Percentiles rank a stretch among this genome's conserved stretches.
Conservation (phyloP, 768 basidiomycete genomes). For the Trametes meyenii region DNA sequence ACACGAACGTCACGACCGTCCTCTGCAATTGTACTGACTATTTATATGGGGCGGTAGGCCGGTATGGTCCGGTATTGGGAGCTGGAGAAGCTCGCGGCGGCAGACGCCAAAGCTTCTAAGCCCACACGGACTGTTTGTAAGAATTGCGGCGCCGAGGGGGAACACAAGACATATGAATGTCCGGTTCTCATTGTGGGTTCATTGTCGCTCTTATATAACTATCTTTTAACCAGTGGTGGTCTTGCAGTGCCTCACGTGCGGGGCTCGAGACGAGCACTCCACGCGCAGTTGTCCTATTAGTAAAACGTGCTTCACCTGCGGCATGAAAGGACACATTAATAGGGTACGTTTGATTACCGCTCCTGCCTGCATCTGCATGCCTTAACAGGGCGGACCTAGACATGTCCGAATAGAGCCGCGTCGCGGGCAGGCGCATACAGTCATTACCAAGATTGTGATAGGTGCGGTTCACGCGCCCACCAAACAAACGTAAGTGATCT, state of each 20-base stretch:
- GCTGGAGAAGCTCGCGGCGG: conserved; percentile 40
- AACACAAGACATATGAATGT: conserved; percentile 71
- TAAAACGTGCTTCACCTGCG: conserved; percentile 79
- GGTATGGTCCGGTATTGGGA: conserved; percentile 69
- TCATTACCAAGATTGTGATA: conserved; percentile 56
- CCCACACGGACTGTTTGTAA: conserved; percentile 62
- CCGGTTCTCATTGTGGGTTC: conserved; percentile 67
- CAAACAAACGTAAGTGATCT: conserved; percentile 54
- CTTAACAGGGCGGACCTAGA: conserved; percentile 39
- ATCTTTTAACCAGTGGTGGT: neutral
- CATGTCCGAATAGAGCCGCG: conserved; percentile 67
- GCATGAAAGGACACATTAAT: conserved; percentile 83
- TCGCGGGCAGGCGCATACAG: conserved; percentile 32
- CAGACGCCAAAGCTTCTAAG: conserved; percentile 38
- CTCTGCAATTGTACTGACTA: neutral
- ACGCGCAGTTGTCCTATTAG: conserved; percentile 80
- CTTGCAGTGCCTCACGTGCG: conserved; percentile 76
- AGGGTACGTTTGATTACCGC: conserved; percentile 44
- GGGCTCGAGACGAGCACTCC: conserved; percentile 76
- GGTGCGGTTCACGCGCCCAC: conserved; percentile 69
- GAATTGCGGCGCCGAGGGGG: conserved; percentile 73
- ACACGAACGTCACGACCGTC: conserved; percentile 22
- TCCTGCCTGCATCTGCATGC: neutral
- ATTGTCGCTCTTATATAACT: neutral
- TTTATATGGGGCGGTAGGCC: conserved; percentile 39